phyloP scores from a whole-genome alignment of 225 moss, liverwort and hornwort genomes.

The Climacium dendroides region DNA sequence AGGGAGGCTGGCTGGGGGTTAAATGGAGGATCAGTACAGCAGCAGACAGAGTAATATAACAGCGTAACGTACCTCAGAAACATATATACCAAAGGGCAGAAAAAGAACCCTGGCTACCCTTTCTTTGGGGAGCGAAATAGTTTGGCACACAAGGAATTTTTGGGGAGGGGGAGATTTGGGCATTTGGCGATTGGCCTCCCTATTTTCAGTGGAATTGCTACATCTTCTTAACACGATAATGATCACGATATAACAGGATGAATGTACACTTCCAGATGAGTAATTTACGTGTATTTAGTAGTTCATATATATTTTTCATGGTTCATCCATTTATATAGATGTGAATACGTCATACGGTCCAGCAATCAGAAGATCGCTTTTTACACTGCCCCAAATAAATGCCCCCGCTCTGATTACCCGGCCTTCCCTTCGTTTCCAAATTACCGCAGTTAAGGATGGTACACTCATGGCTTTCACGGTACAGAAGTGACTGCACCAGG shows the following conservation, averaged over 20 bases:
- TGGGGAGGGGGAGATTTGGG: too few relatives aligned
- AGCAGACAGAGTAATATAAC: not conserved
- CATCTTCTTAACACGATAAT: not conserved
- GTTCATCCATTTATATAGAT: not conserved
- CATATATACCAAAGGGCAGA: too few relatives aligned
- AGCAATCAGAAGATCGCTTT: not conserved
- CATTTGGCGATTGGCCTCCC: fast-evolving
- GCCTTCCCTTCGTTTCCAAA: not conserved
- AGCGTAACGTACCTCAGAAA: not conserved
- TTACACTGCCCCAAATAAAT: not conserved
- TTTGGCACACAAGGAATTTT: too few relatives aligned
- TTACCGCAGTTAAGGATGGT: not conserved
- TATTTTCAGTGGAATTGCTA: not conserved
- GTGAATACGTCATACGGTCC: not conserved
- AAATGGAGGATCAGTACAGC: not conserved
- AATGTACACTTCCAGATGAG: not conserved
- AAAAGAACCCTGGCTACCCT: too few relatives aligned
- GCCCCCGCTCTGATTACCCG: not conserved
- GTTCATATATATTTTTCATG: not conserved
- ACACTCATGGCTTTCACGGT: not conserved
- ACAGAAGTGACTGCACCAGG: not conserved
- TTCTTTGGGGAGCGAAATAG: not conserved
- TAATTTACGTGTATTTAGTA: not conserved
- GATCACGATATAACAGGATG: too few relatives aligned
- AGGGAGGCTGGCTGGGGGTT: not conserved